Percentiles rank a stretch among this genome's conserved stretches.
Evolutionary conservation across 441 rosid species (phyloP).

Genomic region (Caryocar brasiliense): DNA sequence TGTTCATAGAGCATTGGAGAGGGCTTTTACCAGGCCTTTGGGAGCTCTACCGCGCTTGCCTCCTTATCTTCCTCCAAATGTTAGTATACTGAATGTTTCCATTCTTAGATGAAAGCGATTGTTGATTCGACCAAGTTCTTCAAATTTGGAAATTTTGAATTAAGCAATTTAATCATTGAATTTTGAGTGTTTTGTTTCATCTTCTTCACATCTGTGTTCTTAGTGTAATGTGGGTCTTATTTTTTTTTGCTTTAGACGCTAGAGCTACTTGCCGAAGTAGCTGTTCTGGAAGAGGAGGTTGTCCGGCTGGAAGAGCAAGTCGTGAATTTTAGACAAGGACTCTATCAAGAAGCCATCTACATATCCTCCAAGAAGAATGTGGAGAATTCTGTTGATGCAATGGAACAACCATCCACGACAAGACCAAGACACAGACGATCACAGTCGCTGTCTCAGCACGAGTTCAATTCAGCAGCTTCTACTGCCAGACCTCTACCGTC

Average conservation of each 20-base stretch:
- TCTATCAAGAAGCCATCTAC: constrained; percentile 74
- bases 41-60: constrained; percentile 92
- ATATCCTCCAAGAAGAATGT: constrained; percentile 53
- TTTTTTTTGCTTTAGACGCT: constrained; percentile 41
- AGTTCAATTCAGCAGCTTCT: constrained; percentile 36
- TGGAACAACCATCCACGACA: constrained; percentile 35
- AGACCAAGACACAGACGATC: constrained; percentile 61
- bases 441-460: constrained; percentile 50
- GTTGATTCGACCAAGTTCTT: too few species aligned
- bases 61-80: constrained; percentile 73
- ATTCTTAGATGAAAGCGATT: too few species aligned
- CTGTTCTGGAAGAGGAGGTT: constrained; percentile 87
- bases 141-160: too few species aligned
- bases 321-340: constrained; percentile 73
- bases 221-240: not conserved
- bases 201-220: not conserved
- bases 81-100: too few species aligned
- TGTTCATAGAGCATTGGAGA: constrained; percentile 84
- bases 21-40: constrained; percentile 88
- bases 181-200: not conserved
- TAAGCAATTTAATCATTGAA: not conserved
- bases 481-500: constrained; percentile 41
- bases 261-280: constrained; percentile 92
- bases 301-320: constrained; percentile 87
- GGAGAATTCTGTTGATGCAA: constrained; percentile 34